These are phyloP conservation scores for Termitomyces sp. DNA, from an alignment of 768 basidiomycete species.

Conservation along the genomic window DNA sequence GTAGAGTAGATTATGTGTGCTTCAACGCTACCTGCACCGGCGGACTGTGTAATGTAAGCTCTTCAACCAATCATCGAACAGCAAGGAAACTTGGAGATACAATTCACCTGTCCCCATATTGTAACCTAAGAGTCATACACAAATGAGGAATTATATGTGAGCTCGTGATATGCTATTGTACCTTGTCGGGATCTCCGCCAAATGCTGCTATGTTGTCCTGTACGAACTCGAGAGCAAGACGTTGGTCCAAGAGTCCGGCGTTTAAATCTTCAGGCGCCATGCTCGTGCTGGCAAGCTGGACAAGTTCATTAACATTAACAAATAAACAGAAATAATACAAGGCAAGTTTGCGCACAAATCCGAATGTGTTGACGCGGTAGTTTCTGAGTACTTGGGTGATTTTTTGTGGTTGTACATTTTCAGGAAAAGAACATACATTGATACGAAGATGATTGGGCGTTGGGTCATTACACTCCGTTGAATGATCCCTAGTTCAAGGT, in stretches of 20 bases:
- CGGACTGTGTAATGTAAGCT: slow-evolving; percentile 29
- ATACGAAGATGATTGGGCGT: slow-evolving; percentile 56
- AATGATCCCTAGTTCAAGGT: slow-evolving; percentile 35
- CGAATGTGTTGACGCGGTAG: slow-evolving; percentile 54
- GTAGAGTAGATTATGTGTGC: slow-evolving; percentile 42
- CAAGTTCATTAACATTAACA: neutral
- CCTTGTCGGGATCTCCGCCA: slow-evolving; percentile 59
- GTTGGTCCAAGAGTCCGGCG: slow-evolving; percentile 57
- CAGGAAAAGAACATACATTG: slow-evolving; percentile 29
- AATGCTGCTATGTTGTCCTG: slow-evolving; percentile 63
- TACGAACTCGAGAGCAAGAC: slow-evolving; percentile 52
- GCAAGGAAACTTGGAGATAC: neutral
- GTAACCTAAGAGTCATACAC: slow-evolving; percentile 32
- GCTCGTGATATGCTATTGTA: slow-evolving; percentile 3
- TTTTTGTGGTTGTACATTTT: neutral
- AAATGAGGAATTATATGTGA: neutral
- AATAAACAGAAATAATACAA: neutral
- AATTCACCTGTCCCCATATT: slow-evolving; percentile 38
- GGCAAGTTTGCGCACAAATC: slow-evolving; percentile 35
- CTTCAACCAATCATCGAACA: neutral
- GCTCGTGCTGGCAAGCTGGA: slow-evolving; percentile 40
- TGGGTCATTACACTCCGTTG: slow-evolving; percentile 38
- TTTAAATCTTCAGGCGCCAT: slow-evolving; percentile 48
- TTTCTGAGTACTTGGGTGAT: slow-evolving; percentile 29
- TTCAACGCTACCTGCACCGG: slow-evolving; percentile 47